Conservation (phyloP, 306 rosid species). For the Glycine tomentella region DNA sequence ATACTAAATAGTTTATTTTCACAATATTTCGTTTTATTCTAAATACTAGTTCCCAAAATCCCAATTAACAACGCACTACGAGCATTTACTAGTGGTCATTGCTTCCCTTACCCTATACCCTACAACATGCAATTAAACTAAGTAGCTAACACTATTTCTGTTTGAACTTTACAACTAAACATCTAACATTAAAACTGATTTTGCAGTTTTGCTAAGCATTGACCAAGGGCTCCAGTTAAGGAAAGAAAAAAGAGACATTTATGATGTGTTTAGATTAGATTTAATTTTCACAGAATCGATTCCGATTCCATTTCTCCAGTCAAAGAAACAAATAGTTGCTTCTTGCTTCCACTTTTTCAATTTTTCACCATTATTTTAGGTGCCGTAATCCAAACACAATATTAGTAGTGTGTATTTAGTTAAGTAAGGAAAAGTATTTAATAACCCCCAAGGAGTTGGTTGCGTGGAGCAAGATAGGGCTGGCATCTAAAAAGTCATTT, state of each 20-base stretch:
- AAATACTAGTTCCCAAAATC: neutral
- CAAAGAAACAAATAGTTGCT: no score
- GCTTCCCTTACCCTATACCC: neutral
- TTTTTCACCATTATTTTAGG: no score
- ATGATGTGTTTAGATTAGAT: no score
- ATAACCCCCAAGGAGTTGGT: no score
- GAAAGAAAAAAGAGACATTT: neutral
- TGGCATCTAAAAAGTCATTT: no score
- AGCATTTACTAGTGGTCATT: neutral
- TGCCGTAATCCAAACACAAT: no score
- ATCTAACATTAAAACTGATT: neutral
- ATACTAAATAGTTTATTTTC: neutral
- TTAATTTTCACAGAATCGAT: no score
- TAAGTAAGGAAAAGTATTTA: neutral
- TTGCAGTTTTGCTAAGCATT: neutral
- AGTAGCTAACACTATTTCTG: neutral
- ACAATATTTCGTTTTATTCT: neutral
- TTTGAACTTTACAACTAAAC: neutral
- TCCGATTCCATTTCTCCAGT: no score
- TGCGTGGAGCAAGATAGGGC: no score
- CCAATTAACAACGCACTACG: neutral
- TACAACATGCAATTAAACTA: neutral
- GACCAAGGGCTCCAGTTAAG: neutral
- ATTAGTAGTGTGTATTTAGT: no score
- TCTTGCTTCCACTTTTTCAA: no score